Evolutionary conservation across 352 stramenopile species (phyloP), one percentile per base, ranked within the genome.

Genomic region (Lagenidium giganteum): DNA sequence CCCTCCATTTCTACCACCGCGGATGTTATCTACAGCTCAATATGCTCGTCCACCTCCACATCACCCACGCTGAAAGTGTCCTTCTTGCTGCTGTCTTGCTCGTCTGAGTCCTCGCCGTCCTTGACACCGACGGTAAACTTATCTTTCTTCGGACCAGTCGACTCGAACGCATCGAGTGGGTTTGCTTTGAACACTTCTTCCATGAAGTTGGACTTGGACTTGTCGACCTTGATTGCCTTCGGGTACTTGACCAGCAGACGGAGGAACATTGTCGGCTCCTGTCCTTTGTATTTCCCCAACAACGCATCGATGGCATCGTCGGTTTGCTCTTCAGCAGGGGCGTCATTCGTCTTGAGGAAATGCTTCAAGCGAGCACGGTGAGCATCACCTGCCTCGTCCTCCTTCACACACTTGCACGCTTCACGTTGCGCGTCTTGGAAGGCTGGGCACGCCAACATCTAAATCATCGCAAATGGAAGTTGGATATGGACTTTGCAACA

Each of bases 401-500:
- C 54, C 2, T 57, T 21, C 12, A 87, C 73, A 41, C 79, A 91
- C 17, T 55, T 48, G n/a, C 79, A 91, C 21, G 79, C 79, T 38
- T 85, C 70, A n/a, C 64, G 63, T 44, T 91, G 79, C 9, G 72
- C 57, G 16, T 73, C 54, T 42, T 86, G 70, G 44, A 64, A 91
- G 4, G 73, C 79, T 18, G 68, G 67, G 38, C 79, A 88, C 12
- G 52, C 73, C n/a, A 87, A 67, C 57, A 84, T 80, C 59, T 82
- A n/a, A n/a, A n/a, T n/a, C n/a, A n/a, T n/a, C n/a, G n/a, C n/a
- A n/a, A n/a, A n/a, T n/a, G n/a, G n/a, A n/a, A n/a, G n/a, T n/a
- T n/a, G n/a, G n/a, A n/a, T n/a, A n/a, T n/a, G n/a, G n/a, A n/a
- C n/a, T n/a, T n/a, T n/a, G n/a, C n/a, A n/a, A n/a, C n/a, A n/a